phyloP scores from a whole-genome alignment of 2,329 filamentous ascomycete species.

The Pseudocercospora ulei region DNA sequence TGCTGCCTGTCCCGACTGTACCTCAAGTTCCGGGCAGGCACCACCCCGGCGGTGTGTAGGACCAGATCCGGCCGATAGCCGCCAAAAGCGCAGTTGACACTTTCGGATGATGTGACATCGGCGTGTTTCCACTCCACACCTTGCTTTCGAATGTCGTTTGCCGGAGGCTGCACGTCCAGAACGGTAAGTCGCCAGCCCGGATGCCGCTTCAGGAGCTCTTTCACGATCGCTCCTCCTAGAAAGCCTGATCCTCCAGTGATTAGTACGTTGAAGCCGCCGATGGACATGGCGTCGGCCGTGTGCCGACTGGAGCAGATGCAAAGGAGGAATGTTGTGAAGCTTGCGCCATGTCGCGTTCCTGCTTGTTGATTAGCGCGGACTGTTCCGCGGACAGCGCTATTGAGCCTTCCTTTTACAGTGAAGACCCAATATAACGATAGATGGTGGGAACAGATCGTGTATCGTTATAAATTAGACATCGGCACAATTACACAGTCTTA shows the following conservation, averaged over 20 bases:
- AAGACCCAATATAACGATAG: too few species aligned
- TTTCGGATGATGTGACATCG: constrained; percentile 35
- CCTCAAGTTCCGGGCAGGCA: constrained; percentile 34
- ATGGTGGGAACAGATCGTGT: too few species aligned
- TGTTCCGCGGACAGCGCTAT: too few species aligned
- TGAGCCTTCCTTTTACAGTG: too few species aligned
- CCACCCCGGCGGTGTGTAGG: constrained; percentile 68
- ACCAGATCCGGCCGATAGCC: constrained; percentile 64
- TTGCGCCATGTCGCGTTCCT: too few species aligned
- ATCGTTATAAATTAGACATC: too few species aligned
- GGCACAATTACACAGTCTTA: too few species aligned
- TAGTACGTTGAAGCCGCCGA: constrained; percentile 31
- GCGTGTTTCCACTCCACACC: constrained; percentile 33
- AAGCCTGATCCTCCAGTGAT: constrained; percentile 45
- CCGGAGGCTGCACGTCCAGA: constrained; percentile 36
- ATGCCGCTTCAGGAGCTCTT: constrained; percentile 34
- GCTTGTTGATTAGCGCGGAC: too few species aligned
- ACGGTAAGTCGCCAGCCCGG: constrained; percentile 36
- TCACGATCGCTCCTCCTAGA: constrained; percentile 38
- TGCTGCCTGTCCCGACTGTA: constrained; percentile 36
- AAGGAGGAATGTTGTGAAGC: too few species aligned
- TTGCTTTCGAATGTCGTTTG: constrained; percentile 20
- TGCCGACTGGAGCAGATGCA: too few species aligned
- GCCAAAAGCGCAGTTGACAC: constrained; percentile 44
- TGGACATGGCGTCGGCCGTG: constrained; percentile 25